A percentile compares a stretch with the other conserved stretches of the same genome.
Conservation (phyloP, 306 rosid species). For the Carpinus fangiana region DNA sequence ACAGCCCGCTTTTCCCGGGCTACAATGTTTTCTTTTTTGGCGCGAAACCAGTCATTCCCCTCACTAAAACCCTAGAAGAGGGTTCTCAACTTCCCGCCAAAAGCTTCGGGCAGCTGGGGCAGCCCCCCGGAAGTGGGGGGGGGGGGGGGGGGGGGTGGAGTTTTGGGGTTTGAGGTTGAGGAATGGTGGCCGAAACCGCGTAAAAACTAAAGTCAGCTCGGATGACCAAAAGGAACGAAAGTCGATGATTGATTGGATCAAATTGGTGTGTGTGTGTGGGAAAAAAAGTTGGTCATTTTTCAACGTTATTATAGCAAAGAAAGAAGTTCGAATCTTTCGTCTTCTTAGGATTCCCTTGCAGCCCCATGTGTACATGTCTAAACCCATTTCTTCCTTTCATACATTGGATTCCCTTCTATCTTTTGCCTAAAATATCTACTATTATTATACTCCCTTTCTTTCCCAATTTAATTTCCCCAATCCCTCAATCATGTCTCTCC, state of each 20-base stretch:
- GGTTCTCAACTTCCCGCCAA: conserved; percentile 39
- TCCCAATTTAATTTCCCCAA: conserved; percentile 16
- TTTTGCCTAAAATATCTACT: conserved; percentile 27
- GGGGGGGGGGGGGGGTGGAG: conserved; percentile 12
- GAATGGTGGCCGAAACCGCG: conserved; percentile 43
- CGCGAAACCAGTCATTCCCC: conserved; percentile 41
- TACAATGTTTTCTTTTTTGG: conserved; percentile 38
- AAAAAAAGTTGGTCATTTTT: neutral
- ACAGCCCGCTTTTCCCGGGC: conserved; percentile 61
- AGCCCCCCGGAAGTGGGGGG: conserved; percentile 26
- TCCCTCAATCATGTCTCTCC: conserved; percentile 29
- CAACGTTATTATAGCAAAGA: conserved; percentile 2
- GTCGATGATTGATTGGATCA: conserved; percentile 20
- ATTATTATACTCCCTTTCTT: neutral
- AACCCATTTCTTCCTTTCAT: conserved; percentile 27
- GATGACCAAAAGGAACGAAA: conserved; percentile 24
- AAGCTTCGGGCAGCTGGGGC: conserved; percentile 69
- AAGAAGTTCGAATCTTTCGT: conserved; percentile 38
- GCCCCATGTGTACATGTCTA: conserved; percentile 72
- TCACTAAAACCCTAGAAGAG: conserved; percentile 5
- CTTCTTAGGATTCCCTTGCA: conserved; percentile 72
- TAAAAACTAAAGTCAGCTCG: conserved; percentile 18
- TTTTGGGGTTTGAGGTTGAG: conserved; percentile 1
- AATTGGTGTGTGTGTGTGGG: neutral
- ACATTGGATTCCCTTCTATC: conserved; percentile 71